Conservation (phyloP, 306 rosid genomes). For the Arachis hypogaea region DNA sequence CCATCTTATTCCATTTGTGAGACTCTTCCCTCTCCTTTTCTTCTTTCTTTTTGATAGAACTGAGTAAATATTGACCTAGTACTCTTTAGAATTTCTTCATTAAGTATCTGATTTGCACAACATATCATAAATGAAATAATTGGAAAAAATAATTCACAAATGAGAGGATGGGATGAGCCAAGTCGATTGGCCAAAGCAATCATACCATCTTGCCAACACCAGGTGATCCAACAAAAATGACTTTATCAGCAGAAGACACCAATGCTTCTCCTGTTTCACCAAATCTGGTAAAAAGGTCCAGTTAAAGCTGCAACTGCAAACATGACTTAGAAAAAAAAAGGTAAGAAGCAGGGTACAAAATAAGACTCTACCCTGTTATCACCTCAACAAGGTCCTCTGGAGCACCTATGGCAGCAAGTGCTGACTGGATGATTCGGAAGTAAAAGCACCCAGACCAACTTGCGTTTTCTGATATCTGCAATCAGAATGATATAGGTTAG, state of each 20-base stretch:
- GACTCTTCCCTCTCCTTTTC: not conserved
- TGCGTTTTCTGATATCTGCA: constrained; percentile 93
- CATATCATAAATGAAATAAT: constrained; percentile 26
- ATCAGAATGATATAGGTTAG: constrained; percentile 38
- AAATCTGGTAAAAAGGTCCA: constrained; percentile 62
- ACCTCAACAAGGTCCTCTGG: constrained; percentile 96
- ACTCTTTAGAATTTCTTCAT: constrained; percentile 19
- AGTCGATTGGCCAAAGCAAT: constrained; percentile 42
- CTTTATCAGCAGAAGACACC: constrained; percentile 90
- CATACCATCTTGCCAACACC: constrained; percentile 97
- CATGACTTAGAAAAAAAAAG: constrained; percentile 21
- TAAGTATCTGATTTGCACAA: constrained; percentile 22
- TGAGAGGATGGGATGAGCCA: constrained; percentile 9
- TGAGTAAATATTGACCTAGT: constrained; percentile 24
- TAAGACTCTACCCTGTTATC: constrained; percentile 77
- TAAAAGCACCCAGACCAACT: constrained; percentile 99
- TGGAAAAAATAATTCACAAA: constrained; percentile 17
- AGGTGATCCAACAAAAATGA: constrained; percentile 95
- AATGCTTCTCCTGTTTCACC: constrained; percentile 97
- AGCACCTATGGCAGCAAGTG: constrained; percentile 98
- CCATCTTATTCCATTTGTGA: constrained; percentile 16
- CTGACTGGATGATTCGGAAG: constrained; percentile 91
- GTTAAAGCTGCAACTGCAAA: constrained; percentile 35
- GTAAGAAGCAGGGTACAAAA: constrained; percentile 27
- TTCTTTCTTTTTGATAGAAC: not conserved